Evolutionary conservation across 352 stramenopile species (phyloP).

Genomic region (Aphanomyces invadans): DNA sequence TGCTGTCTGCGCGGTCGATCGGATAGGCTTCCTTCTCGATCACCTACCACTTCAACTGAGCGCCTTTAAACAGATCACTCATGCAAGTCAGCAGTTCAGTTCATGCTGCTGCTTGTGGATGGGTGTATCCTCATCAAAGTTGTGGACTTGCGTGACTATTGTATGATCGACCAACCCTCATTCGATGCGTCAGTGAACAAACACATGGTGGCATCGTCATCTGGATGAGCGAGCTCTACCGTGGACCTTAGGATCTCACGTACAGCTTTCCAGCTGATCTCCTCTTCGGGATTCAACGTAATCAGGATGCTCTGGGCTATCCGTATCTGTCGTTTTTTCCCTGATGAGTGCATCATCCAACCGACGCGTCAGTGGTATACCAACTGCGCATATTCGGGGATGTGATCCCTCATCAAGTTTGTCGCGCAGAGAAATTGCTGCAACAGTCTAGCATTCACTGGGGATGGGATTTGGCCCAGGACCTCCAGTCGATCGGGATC

Average conservation of each 20-base stretch:
- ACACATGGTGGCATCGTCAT: slow-evolving; percentile 9
- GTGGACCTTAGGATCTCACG: background rate
- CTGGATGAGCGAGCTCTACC: background rate
- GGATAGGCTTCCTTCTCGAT: slow-evolving; percentile 24
- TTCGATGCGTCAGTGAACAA: slow-evolving; percentile 18
- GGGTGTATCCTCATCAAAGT: background rate
- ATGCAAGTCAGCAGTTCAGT: background rate
- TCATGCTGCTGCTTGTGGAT: background rate
- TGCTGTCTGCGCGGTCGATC: background rate
- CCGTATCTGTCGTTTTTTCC: background rate
- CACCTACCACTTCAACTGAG: slow-evolving; percentile 15
- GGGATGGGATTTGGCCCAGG: background rate
- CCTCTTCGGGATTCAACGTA: background rate
- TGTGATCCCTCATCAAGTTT: slow-evolving; percentile 8
- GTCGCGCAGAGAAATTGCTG: slow-evolving; percentile 15
- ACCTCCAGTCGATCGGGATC: slow-evolving; percentile 7
- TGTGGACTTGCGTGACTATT: slow-evolving; percentile 14
- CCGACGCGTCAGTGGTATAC: background rate
- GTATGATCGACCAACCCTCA: slow-evolving; percentile 18
- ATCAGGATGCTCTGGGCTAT: background rate
- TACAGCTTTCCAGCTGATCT: background rate
- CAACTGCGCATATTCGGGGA: slow-evolving; percentile 1
- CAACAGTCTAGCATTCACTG: slow-evolving; percentile 1
- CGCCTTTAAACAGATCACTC: slow-evolving; percentile 16
- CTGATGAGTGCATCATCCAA: background rate